Evolutionary conservation across 2,329 filamentous ascomycete genomes (phyloP), one percentile per base, ranked within the genome.

Genomic region (Colletotrichum neosansevieriae): DNA sequence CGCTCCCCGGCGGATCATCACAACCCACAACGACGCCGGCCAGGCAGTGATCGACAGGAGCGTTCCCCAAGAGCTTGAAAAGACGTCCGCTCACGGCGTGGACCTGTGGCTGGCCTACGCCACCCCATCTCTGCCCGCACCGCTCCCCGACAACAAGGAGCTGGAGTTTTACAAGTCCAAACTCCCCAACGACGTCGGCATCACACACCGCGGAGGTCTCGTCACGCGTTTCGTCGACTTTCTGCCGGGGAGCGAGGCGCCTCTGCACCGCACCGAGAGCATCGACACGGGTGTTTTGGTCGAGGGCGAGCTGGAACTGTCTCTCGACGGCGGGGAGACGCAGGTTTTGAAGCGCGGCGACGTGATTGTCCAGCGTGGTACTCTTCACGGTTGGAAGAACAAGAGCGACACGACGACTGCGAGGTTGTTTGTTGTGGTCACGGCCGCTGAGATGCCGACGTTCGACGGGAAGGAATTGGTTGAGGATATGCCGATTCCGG

Each of bases 261-360:
- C 58, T 21, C 84, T 86, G 79, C 86, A 88, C 70, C 81, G 86
- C 11, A 87, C 85, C 0, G 80, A 84, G 71, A 84, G 80, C 44
- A 75, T 88, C 3, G 86, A 88, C 72, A 88, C 84, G 70, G 86
- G 85, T 3, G 79, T 88, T 60, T 80, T 88, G 3, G 72, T 88
- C 6, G 85, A 88, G 71, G 86, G 86, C 1, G 79, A 81, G 71
- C 73, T 88, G 32, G 84, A 86, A 68, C 78, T 88, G 75, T 63
- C 82, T 3, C 75, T 88, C 4, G 86, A 87, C 67, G 81, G 82
- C n/a, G 85, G 86, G 1, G 84, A 84, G 63, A 78, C 74, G 53
- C 78, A 78, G 40, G 62, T 78, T 21, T 76, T 89, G 79, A 76
- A 77, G 54, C 77, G 79, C 10, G 86, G 86, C 1, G 86, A 89